These are phyloP conservation scores for Ogataea zsoltii DNA, from an alignment of 805 yeast genomes.

Conservation along the genomic window DNA sequence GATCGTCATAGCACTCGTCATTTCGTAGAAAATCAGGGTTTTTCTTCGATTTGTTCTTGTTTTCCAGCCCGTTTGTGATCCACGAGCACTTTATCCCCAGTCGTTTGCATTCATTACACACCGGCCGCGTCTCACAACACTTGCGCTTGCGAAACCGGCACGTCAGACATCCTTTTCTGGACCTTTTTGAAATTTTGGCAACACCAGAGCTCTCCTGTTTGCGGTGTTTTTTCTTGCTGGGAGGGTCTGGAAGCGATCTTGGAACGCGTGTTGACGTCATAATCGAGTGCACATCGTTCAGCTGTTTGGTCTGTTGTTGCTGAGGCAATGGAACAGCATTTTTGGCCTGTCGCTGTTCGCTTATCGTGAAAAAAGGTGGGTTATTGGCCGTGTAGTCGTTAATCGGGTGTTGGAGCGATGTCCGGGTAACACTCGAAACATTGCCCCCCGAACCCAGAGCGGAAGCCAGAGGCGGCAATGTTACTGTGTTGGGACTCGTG, in stretches of 20 bases:
- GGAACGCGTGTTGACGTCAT: conserved; percentile 10
- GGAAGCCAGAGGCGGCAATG: conserved; percentile 16
- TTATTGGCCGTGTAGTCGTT: conserved; percentile 9
- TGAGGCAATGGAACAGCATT: conserved; percentile 4
- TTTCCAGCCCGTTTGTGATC: conserved; percentile 25
- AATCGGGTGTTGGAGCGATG: not conserved
- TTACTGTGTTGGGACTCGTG: not conserved
- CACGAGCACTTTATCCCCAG: conserved; percentile 26
- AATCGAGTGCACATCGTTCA: not conserved
- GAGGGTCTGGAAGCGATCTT: conserved; percentile 17
- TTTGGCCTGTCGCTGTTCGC: conserved; percentile 1
- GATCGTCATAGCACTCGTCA: conserved; percentile 26
- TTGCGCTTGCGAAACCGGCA: conserved; percentile 44
- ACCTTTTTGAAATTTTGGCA: conserved; percentile 22
- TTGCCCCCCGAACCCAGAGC: conserved; percentile 1
- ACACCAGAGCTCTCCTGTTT: not conserved
- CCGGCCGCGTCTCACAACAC: conserved; percentile 43
- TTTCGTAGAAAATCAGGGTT: conserved; percentile 24
- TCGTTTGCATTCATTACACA: conserved; percentile 33
- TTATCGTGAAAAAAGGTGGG: conserved; percentile 1
- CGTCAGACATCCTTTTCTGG: conserved; percentile 37
- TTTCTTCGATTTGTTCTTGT: conserved; percentile 26
- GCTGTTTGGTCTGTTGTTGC: conserved; percentile 2
- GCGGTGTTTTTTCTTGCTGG: conserved; percentile 4
- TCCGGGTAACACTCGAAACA: not conserved